Evolutionary conservation across 2,329 filamentous ascomycete genomes (phyloP).

Genomic region (Emergomyces africanus): DNA sequence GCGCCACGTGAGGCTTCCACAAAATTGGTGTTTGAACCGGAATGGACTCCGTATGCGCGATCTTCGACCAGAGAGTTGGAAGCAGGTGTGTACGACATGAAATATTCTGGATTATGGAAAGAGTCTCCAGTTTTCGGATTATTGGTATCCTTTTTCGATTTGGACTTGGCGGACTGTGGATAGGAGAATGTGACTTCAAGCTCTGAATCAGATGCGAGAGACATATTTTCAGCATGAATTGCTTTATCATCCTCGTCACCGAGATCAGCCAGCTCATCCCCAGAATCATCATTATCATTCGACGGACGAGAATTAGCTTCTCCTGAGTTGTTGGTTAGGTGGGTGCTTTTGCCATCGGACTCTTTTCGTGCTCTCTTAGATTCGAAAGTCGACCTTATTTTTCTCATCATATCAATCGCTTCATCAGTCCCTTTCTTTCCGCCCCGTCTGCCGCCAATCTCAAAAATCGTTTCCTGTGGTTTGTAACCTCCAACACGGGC

Average conservation of each 20-base stretch:
- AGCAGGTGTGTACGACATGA: conserved; percentile 91
- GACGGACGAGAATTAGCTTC: not conserved
- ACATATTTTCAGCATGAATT: conserved; percentile 37
- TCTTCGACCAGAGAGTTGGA: conserved; percentile 73
- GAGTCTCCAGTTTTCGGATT: conserved; percentile 23
- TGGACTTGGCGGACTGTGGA: conserved; percentile 34
- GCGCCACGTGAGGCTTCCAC: conserved; percentile 73
- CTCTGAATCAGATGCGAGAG: conserved; percentile 48
- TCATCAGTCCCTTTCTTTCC: conserved; percentile 59
- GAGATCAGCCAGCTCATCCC: conserved; percentile 22
- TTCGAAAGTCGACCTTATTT: conserved; percentile 31
- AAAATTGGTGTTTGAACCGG: conserved; percentile 65
- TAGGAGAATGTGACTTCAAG: conserved; percentile 60
- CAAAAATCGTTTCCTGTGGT: conserved; percentile 91
- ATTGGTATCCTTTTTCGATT: conserved; percentile 40
- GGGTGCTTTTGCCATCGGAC: conserved; percentile 17
- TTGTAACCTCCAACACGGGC: conserved; percentile 78
- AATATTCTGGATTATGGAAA: conserved; percentile 77
- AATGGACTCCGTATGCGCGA: conserved; percentile 84
- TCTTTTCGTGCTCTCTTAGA: conserved; percentile 28
- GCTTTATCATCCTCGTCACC: conserved; percentile 31
- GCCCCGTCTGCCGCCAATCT: conserved; percentile 66
- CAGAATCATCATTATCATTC: conserved; percentile 28
- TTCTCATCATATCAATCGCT: conserved; percentile 41
- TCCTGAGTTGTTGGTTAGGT: conserved; percentile 17